Conservation (phyloP, 73 alveolate species). For the Diophrys sp. region DNA sequence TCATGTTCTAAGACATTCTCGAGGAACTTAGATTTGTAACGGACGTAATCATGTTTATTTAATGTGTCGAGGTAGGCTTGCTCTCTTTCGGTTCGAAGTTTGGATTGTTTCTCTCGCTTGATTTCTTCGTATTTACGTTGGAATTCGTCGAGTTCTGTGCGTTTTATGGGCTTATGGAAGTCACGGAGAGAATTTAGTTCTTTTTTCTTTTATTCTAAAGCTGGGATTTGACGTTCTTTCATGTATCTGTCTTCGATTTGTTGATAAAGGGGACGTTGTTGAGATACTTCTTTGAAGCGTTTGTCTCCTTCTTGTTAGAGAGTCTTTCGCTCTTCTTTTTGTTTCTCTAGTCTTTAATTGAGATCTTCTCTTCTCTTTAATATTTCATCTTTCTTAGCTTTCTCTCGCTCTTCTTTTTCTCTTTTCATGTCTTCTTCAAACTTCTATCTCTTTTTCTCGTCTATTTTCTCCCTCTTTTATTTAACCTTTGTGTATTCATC, state of each 20-base stretch:
- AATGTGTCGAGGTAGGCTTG: background rate
- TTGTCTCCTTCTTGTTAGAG: background rate
- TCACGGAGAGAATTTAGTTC: constrained; percentile 32
- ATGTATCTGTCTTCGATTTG: constrained; percentile 23
- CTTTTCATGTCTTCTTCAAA: background rate
- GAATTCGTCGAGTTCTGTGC: constrained; percentile 30
- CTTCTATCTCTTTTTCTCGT: no score
- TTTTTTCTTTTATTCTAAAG: constrained; percentile 38
- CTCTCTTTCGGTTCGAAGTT: background rate
- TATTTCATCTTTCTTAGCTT: background rate
- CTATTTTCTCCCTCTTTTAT: background rate
- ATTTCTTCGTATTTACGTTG: constrained; percentile 13
- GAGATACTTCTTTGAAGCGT: background rate
- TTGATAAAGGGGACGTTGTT: background rate
- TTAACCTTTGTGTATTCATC: background rate
- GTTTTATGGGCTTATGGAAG: constrained; percentile 22
- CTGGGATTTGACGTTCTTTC: constrained; percentile 30
- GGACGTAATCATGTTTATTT: background rate
- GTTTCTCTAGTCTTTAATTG: background rate
- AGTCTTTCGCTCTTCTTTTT: background rate
- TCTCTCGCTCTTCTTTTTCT: background rate
- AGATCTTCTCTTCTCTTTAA: background rate
- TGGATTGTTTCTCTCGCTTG: constrained; percentile 7
- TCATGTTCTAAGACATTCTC: constrained; percentile 4
- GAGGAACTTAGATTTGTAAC: background rate